Base-by-base conservation (phyloP, 192 early-diverging fungal genomes). In the Entophlyctis luteolus region DNA sequence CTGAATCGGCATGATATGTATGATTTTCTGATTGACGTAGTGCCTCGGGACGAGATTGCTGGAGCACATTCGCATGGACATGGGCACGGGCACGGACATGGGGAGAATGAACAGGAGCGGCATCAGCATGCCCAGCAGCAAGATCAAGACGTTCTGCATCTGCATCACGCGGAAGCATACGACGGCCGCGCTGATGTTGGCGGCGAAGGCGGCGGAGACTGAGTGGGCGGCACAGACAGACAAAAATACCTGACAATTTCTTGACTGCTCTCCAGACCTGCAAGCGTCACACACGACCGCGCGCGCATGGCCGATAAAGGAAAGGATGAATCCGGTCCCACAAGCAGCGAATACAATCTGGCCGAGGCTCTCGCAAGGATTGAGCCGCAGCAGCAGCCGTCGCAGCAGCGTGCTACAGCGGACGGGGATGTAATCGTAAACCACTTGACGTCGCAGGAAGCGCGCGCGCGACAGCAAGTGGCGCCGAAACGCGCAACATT, bases 1-100 rank as follows among this genome's bases (percentile, higher is more conserved):
- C 87, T 95, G 20, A 84, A 86, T 59, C 91, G 92, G 66, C 85
- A 87, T 34, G 96, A 98, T 71, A 90, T 91, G 89, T 98, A 92
- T 81, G 96, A 98, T 67, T 98, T 98, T 73, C 75, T 98, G 67
- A 96, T 98, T 66, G 95, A 98, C 50, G 93, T 98, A 74, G 93
- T 98, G 6, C 95, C 95, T 0, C 78, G 95, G 32, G 95, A 95
- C 55, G 93, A 93, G 27, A 27, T 10, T 12, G 62, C 5, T 49
- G 20, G 46, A 52, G 37, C 73, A n/a, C n/a, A n/a, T n/a, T n/a
- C n/a, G n/a, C n/a, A n/a, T n/a, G n/a, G n/a, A n/a, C n/a, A n/a
- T n/a, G n/a, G n/a, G n/a, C n/a, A n/a, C n/a, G n/a, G n/a, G 42
- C 42, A 16, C 42, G 42, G 42, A 45, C 14, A 45, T 16, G 42